These are phyloP conservation scores for Cryptosporidium viatorum DNA, from an alignment of 169 alveolate genomes.

Conservation along the genomic window DNA sequence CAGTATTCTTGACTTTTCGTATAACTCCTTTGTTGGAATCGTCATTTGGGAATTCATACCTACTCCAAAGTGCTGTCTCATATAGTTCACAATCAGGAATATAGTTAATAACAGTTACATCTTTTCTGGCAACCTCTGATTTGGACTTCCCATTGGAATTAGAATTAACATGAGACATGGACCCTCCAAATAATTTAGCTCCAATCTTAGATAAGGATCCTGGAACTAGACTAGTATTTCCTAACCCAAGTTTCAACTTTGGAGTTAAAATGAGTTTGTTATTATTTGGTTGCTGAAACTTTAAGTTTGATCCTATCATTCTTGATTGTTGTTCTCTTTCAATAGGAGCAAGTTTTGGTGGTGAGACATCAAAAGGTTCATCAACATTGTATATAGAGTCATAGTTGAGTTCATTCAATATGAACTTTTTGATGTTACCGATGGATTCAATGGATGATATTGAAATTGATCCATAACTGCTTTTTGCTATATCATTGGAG, in stretches of 20 bases:
- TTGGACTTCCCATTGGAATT: background rate
- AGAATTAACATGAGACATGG: background rate
- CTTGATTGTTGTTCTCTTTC: conserved; percentile 28
- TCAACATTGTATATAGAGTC: conserved; percentile 62
- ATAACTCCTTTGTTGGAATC: conserved; percentile 40
- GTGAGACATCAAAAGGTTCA: conserved; percentile 70
- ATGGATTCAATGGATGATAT: conserved; percentile 22
- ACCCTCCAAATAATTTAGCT: background rate
- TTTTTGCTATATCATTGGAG: conserved; percentile 41
- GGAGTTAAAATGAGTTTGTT: conserved; percentile 44
- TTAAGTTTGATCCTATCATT: background rate
- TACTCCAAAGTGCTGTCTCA: conserved; percentile 56
- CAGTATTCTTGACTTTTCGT: conserved; percentile 14
- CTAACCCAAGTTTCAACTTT: background rate
- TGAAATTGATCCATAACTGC: conserved; percentile 49
- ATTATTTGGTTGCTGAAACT: conserved; percentile 6
- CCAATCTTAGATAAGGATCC: background rate
- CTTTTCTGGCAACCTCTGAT: background rate
- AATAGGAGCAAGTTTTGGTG: conserved; percentile 23
- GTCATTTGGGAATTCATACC: conserved; percentile 51
- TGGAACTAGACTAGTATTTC: background rate
- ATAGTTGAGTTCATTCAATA: conserved; percentile 24
- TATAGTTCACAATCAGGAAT: conserved; percentile 62
- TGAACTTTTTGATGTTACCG: background rate
- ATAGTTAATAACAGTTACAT: conserved; percentile 14